Evolutionary conservation across 2,329 filamentous ascomycete species (phyloP).

Genomic region (Dactylellina sp.): DNA sequence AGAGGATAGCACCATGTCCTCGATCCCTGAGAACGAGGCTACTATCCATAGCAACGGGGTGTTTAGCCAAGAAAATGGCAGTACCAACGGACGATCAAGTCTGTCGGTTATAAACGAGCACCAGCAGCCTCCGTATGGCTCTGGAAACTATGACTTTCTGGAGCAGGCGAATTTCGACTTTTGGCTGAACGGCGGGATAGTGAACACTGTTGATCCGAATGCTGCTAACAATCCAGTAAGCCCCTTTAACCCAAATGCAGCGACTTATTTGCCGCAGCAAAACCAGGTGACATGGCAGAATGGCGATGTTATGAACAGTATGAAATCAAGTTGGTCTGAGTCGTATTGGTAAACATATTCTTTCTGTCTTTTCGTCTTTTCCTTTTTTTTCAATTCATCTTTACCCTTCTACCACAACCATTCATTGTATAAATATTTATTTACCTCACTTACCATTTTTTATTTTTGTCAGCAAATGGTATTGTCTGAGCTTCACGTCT

Average conservation of each 20-base stretch:
- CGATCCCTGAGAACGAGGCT: slow-evolving; percentile 36
- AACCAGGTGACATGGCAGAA: slow-evolving; percentile 51
- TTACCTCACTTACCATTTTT: not conserved
- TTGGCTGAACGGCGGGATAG: slow-evolving; percentile 53
- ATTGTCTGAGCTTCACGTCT: too few species aligned
- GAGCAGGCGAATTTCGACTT: slow-evolving; percentile 55
- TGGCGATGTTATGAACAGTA: slow-evolving; percentile 48
- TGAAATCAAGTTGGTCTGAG: slow-evolving; percentile 50
- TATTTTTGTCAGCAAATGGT: too few species aligned
- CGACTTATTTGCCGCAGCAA: slow-evolving; percentile 39
- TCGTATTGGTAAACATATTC: slow-evolving; percentile 41
- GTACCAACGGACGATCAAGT: slow-evolving; percentile 23
- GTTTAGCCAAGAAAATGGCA: slow-evolving; percentile 32
- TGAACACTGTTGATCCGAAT: slow-evolving; percentile 49
- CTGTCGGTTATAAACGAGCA: slow-evolving; percentile 42
- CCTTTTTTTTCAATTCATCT: not conserved
- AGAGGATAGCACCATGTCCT: slow-evolving; percentile 46
- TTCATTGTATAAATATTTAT: slow-evolving; percentile 39
- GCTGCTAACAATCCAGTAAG: slow-evolving; percentile 43
- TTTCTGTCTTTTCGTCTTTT: not conserved
- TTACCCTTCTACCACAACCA: slow-evolving; percentile 1
- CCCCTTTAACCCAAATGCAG: slow-evolving; percentile 43
- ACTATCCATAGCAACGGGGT: slow-evolving; percentile 39
- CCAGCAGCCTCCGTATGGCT: slow-evolving; percentile 36
- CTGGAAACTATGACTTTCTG: slow-evolving; percentile 49